Base-by-base conservation (phyloP, 1,284 basidiomycete genomes). In the Hymenochaete sp. region DNA sequence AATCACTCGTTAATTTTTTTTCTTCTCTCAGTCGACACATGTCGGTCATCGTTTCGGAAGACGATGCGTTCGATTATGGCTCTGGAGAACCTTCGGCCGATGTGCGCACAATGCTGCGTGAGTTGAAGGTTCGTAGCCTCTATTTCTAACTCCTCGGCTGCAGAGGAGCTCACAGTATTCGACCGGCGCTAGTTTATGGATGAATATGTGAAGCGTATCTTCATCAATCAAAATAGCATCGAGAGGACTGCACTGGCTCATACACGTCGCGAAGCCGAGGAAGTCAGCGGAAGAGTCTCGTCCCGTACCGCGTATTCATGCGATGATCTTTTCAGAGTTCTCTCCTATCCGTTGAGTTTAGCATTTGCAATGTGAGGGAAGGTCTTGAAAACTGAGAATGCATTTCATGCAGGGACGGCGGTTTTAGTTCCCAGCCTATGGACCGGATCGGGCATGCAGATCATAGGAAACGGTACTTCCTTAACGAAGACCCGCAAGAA, bases 61-160 rank as follows among this genome's bases (percentile, higher is more conserved):
- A 71, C 24, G 91, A 95, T 57, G 48, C 82, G 19, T 92, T 90
- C 58, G 85, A 93, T 57, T 93, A 75, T 56, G 72, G 71, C 35
- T 49, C 55, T 1, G 83, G 89, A 43, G 81, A 90, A 60, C 79
- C 82, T 14, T 68, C 73, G 19, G 53, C 63, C 9, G 55, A 71
- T 18, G 67, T 82, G 42, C 62, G 78, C 8, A 98, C 93, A 2
- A 73, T 95, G 22, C 68, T 95, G 24, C 83, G 91, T 18, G 85
- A 83, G n/a, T 70, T 97, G 4, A 79, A 87, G 24, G 92, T 90
- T 52, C 9, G 77, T 35, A n/a, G 5, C 14, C 6, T n/a, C 6
- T 6, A 35, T 6, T n/a, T 35, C 32, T n/a, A 16, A n/a, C 28
- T 31, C 21, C 14, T 24, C 21, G 9, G 36, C 8, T 1, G 24